Percentiles rank a stretch among this genome's conserved stretches.
phyloP scores from a whole-genome alignment of 192 early-diverging fungal species.

The Chytriomyces confervae region DNA sequence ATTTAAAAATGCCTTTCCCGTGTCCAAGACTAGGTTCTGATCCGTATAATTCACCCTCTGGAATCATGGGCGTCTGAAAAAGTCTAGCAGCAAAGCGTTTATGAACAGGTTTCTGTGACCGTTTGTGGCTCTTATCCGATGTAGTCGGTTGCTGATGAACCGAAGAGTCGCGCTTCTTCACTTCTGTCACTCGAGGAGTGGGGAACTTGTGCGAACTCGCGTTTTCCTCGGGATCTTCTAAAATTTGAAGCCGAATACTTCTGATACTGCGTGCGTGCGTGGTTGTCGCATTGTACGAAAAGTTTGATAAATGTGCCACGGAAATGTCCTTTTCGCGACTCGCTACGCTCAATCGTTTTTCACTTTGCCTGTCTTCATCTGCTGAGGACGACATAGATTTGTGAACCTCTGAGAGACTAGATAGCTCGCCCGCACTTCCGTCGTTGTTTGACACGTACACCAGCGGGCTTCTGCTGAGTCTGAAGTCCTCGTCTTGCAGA shows the following conservation, averaged over 20 bases:
- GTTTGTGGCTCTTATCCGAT: too few species aligned
- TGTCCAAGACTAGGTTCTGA: too few species aligned
- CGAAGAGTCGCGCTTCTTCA: not conserved
- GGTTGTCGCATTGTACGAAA: not conserved
- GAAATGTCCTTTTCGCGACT: too few species aligned
- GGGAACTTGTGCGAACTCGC: not conserved
- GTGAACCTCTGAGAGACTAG: not conserved
- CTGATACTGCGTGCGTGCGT: not conserved
- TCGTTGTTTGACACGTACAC: not conserved
- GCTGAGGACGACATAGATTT: not conserved
- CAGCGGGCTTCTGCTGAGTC: conserved; percentile 9
- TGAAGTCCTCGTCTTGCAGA: not conserved
- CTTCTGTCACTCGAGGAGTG: not conserved
- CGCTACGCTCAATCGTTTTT: too few species aligned
- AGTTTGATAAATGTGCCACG: too few species aligned
- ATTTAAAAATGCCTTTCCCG: not conserved
- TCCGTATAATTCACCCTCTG: too few species aligned
- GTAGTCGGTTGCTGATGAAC: not conserved
- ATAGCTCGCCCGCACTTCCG: not conserved
- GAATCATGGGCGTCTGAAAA: too few species aligned
- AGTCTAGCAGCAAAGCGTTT: too few species aligned
- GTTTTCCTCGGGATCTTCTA: not conserved
- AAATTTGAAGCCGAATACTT: not conserved
- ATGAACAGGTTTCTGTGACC: too few species aligned
- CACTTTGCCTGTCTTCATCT: not conserved